phyloP scores from a whole-genome alignment of 495 filamentous ascomycete genomes.

The Hypoxylon lienhwacheense region DNA sequence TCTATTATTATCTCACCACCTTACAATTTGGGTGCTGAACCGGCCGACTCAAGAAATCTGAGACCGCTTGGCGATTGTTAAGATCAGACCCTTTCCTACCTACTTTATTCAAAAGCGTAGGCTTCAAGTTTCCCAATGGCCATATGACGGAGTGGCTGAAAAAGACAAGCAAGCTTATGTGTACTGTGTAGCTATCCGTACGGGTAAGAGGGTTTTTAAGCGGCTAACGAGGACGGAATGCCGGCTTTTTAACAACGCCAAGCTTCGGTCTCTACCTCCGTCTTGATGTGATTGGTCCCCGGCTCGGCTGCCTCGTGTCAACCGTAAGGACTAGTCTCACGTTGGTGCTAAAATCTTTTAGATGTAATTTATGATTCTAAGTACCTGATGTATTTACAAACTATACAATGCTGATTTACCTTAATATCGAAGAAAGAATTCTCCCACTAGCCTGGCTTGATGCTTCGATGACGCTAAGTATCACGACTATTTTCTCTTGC shows the following conservation, averaged over 20 bases:
- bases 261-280: conserved; percentile 6
- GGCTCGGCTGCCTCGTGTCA: conserved; percentile 24
- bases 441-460: neutral
- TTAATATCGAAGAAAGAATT: conserved; percentile 24
- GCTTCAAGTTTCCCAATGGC: neutral
- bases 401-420: conserved; percentile 20
- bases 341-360: conserved; percentile 28
- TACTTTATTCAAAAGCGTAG: too few species aligned
- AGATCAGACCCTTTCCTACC: conserved; percentile 27
- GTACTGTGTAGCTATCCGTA: too few species aligned
- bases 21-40: conserved; percentile 24
- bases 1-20: conserved; percentile 29
- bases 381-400: too few species aligned
- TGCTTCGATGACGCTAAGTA: conserved; percentile 12
- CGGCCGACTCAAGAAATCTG: conserved; percentile 17
- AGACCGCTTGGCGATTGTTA: conserved; percentile 20
- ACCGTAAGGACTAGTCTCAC: conserved; percentile 23
- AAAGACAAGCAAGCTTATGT: conserved; percentile 3
- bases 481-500: conserved; percentile 7
- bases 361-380: conserved; percentile 17
- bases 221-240: conserved; percentile 17
- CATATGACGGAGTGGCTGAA: conserved; percentile 4
- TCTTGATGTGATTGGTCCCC: conserved; percentile 8
- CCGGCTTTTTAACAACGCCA: conserved; percentile 14
- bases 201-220: conserved; percentile 16